These are phyloP conservation scores for Aspergillus carbonarius DNA, from an alignment of 2,329 filamentous ascomycete genomes.

Conservation along the genomic window DNA sequence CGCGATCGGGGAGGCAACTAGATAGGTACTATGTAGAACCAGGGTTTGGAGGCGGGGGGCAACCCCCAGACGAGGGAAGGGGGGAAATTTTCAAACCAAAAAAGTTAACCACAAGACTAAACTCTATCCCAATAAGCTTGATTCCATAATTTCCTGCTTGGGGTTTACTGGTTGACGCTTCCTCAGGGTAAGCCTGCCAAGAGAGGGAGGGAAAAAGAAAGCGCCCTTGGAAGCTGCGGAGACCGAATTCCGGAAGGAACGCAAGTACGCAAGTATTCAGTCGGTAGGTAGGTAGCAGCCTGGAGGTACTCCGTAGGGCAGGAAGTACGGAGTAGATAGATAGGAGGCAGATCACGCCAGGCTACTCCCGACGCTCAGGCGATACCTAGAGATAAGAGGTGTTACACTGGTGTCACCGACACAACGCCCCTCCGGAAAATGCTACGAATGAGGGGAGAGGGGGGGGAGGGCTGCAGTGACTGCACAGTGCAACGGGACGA, in stretches of 20 bases:
- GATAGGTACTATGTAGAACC: too few species aligned
- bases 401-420: background rate
- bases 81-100: too few species aligned
- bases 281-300: too few species aligned
- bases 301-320: background rate
- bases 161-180: background rate
- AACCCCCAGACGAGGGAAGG: background rate
- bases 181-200: background rate
- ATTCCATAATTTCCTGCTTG: background rate
- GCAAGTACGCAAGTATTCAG: background rate
- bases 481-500: background rate
- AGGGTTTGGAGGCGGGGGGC: background rate
- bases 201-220: background rate
- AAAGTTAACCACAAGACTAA: background rate
- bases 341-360: background rate
- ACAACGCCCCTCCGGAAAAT: conserved; percentile 4
- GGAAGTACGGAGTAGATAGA: background rate
- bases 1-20: background rate
- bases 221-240: conserved; percentile 2
- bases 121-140: background rate
- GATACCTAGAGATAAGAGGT: background rate
- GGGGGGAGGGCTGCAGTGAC: background rate
- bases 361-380: background rate
- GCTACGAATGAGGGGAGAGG: background rate
- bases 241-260: conserved; percentile 1